phyloP scores from a whole-genome alignment of 2,329 filamentous ascomycete species.

The Emmonsia crescens region DNA sequence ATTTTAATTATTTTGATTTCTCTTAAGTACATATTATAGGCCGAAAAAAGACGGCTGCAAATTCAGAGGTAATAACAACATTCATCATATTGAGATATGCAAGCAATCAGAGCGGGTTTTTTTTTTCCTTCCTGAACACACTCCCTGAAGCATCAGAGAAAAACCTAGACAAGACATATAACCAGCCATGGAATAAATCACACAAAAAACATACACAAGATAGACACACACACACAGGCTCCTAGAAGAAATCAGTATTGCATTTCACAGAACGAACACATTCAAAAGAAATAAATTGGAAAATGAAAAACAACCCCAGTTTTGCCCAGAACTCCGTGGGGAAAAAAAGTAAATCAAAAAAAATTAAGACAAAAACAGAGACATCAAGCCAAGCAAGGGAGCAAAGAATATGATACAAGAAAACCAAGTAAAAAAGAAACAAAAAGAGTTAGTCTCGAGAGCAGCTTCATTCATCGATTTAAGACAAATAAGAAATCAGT shows the following conservation, averaged over 20 bases:
- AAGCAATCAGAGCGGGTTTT: not conserved
- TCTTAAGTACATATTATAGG: not conserved
- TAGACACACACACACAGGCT: not conserved
- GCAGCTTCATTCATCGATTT: not conserved
- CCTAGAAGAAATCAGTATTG: not conserved
- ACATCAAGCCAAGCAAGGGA: conserved; percentile 14
- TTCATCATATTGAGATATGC: not conserved
- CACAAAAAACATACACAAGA: not conserved
- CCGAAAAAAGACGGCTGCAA: not conserved
- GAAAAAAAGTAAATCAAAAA: conserved; percentile 10
- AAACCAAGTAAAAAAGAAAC: conserved; percentile 9
- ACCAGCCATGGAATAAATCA: not conserved
- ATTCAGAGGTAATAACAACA: not conserved
- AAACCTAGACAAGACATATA: not conserved
- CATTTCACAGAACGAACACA: not conserved
- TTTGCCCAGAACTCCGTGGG: conserved; percentile 31
- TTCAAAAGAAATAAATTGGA: conserved; percentile 14
- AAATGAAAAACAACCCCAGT: conserved; percentile 11
- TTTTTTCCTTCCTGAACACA: not conserved
- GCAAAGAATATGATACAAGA: conserved; percentile 32
- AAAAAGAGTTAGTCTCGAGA: not conserved
- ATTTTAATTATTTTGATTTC: not conserved
- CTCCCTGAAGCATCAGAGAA: not conserved
- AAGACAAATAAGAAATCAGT: not conserved
- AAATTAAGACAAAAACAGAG: conserved; percentile 15